Percentiles rank a stretch among this genome's conserved stretches.
Evolutionary conservation across 306 rosid genomes (phyloP).

Genomic region (Lotus japonicus): DNA sequence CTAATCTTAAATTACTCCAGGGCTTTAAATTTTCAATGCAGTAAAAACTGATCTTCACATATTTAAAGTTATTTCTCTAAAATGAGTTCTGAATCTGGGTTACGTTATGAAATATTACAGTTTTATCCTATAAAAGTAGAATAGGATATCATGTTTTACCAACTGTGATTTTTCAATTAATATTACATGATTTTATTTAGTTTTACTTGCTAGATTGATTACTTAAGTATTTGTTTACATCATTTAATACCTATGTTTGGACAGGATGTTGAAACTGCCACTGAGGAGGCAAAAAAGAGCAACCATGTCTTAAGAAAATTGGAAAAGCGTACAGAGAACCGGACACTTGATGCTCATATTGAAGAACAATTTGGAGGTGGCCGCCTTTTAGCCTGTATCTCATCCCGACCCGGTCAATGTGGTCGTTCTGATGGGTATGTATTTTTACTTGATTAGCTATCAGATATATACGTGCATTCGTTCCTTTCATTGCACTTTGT

Average conservation of each 20-base stretch:
- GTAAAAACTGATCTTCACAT: no score
- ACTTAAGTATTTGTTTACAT: not conserved
- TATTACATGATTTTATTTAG: not conserved
- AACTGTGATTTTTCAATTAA: not conserved
- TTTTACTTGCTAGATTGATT: not conserved
- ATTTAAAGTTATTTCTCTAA: not conserved
- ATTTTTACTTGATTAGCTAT: not conserved
- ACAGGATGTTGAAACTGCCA: conserved; percentile 41
- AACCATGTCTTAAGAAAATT: conserved; percentile 46
- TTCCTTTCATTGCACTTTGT: not conserved
- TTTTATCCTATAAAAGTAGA: not conserved
- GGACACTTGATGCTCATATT: conserved; percentile 42
- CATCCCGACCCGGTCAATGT: conserved; percentile 61
- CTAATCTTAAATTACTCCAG: no score
- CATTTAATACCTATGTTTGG: not conserved
- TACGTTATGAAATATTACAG: not conserved
- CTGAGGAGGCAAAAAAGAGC: conserved; percentile 47
- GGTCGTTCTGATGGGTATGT: conserved; percentile 62
- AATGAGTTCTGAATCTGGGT: not conserved
- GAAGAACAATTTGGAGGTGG: conserved; percentile 59
- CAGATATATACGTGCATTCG: not conserved
- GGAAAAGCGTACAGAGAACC: conserved; percentile 43
- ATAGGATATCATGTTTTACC: not conserved
- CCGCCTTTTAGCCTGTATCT: conserved; percentile 54
- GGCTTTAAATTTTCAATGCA: no score